These are phyloP conservation scores for Herpetospermum pedunculosum DNA, from an alignment of 306 rosid genomes.

Conservation along the genomic window DNA sequence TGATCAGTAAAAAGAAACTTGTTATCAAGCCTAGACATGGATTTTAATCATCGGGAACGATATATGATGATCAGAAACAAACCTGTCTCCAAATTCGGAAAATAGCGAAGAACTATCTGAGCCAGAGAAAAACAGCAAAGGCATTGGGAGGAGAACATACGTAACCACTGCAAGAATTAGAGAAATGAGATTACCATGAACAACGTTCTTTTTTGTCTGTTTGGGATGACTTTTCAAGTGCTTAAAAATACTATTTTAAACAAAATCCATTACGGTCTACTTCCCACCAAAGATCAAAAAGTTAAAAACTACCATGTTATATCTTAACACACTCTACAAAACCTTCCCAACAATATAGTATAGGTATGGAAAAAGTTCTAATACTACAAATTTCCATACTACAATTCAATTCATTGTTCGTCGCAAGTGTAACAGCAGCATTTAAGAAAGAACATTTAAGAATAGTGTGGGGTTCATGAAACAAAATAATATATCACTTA, in stretches of 20 bases:
- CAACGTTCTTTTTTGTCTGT: background rate
- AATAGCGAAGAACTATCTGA: slow-evolving; percentile 33
- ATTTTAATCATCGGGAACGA: background rate
- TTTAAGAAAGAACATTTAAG: too few relatives aligned
- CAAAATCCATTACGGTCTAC: too few relatives aligned
- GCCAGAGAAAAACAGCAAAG: slow-evolving; percentile 61
- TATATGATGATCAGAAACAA: background rate
- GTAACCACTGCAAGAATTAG: slow-evolving; percentile 46
- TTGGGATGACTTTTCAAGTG: too few relatives aligned
- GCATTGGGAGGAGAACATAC: slow-evolving; percentile 78
- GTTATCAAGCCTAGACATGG: background rate
- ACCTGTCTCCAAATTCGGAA: slow-evolving; percentile 36
- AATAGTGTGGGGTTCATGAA: too few relatives aligned
- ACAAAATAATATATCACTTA: too few relatives aligned
- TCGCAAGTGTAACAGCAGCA: too few relatives aligned
- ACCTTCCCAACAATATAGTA: background rate
- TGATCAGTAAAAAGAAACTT: background rate
- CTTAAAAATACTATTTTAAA: too few relatives aligned
- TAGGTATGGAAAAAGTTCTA: background rate
- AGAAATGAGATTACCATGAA: background rate
- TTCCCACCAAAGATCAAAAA: background rate
- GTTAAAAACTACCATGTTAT: background rate
- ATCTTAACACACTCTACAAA: background rate
- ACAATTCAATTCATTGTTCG: too few relatives aligned
- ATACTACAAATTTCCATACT: too few relatives aligned